These are phyloP conservation scores for Lasiodiplodia citricola DNA, from an alignment of 2,329 filamentous ascomycete genomes.

Conservation along the genomic window DNA sequence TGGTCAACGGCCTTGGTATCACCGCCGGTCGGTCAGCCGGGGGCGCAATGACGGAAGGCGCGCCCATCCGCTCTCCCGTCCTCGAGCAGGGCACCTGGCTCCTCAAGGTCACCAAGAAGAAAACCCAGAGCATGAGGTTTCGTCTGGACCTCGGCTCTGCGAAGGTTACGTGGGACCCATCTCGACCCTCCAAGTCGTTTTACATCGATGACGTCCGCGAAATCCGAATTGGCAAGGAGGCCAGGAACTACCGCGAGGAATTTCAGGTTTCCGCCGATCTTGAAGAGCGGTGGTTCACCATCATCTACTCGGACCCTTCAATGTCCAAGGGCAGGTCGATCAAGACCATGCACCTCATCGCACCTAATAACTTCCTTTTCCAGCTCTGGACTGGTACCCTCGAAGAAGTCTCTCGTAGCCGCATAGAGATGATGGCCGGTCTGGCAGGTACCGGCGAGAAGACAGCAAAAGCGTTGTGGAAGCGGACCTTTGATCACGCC, in stretches of 20 bases:
- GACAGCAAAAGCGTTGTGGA: slow-evolving; percentile 84
- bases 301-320: slow-evolving; percentile 81
- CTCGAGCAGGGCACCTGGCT: slow-evolving; percentile 80
- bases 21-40: slow-evolving; percentile 33
- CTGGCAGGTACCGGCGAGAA: slow-evolving; percentile 77
- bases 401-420: slow-evolving; percentile 81
- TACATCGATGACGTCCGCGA: slow-evolving; percentile 96
- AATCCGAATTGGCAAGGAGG: slow-evolving; percentile 81
- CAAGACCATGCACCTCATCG: slow-evolving; percentile 88
- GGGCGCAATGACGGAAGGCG: slow-evolving; percentile 49
- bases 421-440: slow-evolving; percentile 88
- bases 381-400: slow-evolving; percentile 83
- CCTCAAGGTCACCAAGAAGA: slow-evolving; percentile 86
- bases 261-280: slow-evolving; percentile 71
- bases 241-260: slow-evolving; percentile 87
- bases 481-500: slow-evolving; percentile 76
- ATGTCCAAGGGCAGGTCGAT: slow-evolving; percentile 71
- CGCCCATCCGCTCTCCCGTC: slow-evolving; percentile 76
- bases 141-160: slow-evolving; percentile 82
- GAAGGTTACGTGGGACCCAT: slow-evolving; percentile 86
- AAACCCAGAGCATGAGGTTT: slow-evolving; percentile 75
- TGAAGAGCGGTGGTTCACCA: slow-evolving; percentile 82
- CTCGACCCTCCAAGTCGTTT: slow-evolving; percentile 79
- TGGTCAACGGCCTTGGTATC: slow-evolving; percentile 49
- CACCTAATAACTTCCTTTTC: slow-evolving; percentile 73